Percentiles rank a stretch among this genome's conserved stretches.
phyloP scores from a whole-genome alignment of 345 rosid species.

The Microcos paniculata region DNA sequence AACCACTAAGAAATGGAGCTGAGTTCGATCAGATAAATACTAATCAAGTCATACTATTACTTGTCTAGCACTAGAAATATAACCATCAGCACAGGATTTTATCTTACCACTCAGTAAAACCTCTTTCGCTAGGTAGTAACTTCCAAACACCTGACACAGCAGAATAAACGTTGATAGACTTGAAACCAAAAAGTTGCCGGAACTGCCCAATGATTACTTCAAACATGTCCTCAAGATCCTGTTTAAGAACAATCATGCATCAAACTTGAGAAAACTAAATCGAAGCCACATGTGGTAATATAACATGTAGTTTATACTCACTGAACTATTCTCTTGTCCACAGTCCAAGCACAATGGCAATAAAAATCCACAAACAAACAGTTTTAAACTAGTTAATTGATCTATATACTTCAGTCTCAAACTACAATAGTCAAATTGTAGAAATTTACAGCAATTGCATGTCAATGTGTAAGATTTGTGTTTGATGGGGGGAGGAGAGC shows the following conservation, averaged over 20 bases:
- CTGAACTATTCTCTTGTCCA: neutral
- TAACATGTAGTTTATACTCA: constrained; percentile 7
- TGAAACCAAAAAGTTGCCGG: constrained; percentile 83
- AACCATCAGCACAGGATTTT: constrained; percentile 2
- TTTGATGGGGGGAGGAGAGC: neutral
- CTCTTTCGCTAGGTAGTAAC: constrained; percentile 72
- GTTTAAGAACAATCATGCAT: constrained; percentile 31
- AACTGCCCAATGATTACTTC: constrained; percentile 94
- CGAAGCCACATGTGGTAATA: constrained; percentile 17
- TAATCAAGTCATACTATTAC: neutral
- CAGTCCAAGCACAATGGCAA: neutral
- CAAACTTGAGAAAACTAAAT: constrained; percentile 22
- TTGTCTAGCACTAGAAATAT: neutral
- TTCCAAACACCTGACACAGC: constrained; percentile 61
- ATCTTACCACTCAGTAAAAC: constrained; percentile 86
- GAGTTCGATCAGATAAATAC: neutral
- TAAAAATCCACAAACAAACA: neutral
- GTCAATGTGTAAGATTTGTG: neutral
- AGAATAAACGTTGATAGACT: constrained; percentile 48
- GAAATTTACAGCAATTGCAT: neutral
- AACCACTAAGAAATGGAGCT: neutral
- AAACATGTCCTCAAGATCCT: constrained; percentile 76
- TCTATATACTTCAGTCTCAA: neutral
- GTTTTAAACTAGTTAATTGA: neutral
- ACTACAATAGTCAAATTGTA: neutral